These are phyloP conservation scores for Cyclotella cryptica DNA, from an alignment of 108 stramenopile species.

Conservation along the genomic window DNA sequence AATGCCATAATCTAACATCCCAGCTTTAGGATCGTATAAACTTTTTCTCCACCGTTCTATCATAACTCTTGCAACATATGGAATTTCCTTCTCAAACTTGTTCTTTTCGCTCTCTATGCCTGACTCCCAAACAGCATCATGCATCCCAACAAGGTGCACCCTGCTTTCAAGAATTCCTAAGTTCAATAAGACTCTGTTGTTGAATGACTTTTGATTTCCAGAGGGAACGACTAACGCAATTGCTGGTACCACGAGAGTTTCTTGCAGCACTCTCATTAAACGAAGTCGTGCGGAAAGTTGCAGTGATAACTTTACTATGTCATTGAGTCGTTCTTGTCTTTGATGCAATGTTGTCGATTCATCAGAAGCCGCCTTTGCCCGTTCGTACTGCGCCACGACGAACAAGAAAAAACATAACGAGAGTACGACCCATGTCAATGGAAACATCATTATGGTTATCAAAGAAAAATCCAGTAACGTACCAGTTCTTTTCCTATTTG, in stretches of 20 bases:
- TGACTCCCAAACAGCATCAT: conserved; percentile 71
- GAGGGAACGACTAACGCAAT: conserved; percentile 61
- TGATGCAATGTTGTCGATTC: conserved; percentile 15
- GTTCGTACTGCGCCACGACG: conserved; percentile 10
- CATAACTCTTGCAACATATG: conserved; percentile 66
- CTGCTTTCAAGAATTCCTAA: conserved; percentile 81
- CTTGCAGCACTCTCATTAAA: conserved; percentile 60
- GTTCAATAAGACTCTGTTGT: conserved; percentile 66
- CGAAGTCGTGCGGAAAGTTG: conserved; percentile 45
- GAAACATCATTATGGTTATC: not conserved
- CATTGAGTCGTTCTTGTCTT: conserved; percentile 29
- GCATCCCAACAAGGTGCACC: conserved; percentile 82
- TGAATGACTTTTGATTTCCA: conserved; percentile 79
- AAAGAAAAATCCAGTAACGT: not conserved
- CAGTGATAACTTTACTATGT: conserved; percentile 47
- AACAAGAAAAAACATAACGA: not conserved
- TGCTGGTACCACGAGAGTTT: conserved; percentile 67
- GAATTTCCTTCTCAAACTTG: conserved; percentile 72
- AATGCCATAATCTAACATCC: conserved; percentile 42
- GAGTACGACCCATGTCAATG: not conserved
- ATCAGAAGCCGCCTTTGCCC: conserved; percentile 22
- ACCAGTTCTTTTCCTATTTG: conserved; percentile 47
- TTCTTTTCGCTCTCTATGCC: conserved; percentile 41
- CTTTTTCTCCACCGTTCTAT: conserved; percentile 82
- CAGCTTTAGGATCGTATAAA: conserved; percentile 73